Conservation (phyloP, 2,329 filamentous ascomycete genomes). For the Neurospora sp. region DNA sequence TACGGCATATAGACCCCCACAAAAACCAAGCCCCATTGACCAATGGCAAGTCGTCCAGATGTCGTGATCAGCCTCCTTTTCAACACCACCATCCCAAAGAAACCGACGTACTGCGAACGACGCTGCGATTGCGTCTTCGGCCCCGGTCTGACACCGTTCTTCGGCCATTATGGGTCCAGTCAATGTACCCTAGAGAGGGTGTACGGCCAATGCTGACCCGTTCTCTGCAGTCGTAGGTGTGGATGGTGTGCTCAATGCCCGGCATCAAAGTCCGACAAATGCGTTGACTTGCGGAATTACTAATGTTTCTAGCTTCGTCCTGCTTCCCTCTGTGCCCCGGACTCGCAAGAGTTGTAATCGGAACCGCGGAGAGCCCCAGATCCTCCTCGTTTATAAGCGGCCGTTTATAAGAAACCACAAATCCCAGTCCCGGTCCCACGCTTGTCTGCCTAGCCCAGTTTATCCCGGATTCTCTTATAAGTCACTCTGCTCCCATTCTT, state of each 20-base stretch:
- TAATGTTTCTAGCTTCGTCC: neutral
- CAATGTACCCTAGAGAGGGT: neutral
- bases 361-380: neutral
- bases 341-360: neutral
- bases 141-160: constrained; percentile 14
- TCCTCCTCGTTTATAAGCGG: neutral
- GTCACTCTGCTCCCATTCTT: neutral
- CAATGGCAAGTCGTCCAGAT: constrained; percentile 17
- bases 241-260: neutral
- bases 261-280: neutral
- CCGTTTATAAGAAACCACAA: neutral
- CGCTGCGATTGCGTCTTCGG: constrained; percentile 10
- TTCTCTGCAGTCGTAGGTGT: neutral
- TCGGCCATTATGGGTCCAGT: neutral
- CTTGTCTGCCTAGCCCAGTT: neutral
- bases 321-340: neutral
- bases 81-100: constrained; percentile 18
- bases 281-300: constrained; percentile 4
- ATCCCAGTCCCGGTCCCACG: neutral
- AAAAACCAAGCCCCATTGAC: constrained; percentile 9
- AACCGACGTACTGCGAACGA: neutral
- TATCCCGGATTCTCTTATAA: neutral
- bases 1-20: constrained; percentile 11
- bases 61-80: constrained; percentile 18
- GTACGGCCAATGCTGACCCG: neutral